Evolutionary conservation across 192 early-diverging fungal species (phyloP).

Genomic region (Martensiomyces pterosporus): DNA sequence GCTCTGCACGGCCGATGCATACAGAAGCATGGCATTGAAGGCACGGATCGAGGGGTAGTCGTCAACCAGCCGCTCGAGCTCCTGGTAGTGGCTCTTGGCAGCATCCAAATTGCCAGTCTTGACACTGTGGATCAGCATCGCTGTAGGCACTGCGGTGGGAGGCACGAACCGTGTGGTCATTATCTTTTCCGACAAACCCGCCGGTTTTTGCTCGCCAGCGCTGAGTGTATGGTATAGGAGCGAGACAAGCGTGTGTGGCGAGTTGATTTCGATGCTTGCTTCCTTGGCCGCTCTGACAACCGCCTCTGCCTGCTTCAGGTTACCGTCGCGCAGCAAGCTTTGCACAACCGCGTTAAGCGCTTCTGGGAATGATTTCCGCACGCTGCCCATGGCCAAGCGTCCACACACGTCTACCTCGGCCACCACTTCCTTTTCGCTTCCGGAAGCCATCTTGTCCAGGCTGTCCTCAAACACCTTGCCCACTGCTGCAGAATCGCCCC

Average conservation of each 20-base stretch:
- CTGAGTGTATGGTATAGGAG: constrained; percentile 11
- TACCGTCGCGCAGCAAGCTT: constrained; percentile 14
- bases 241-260: constrained; percentile 14
- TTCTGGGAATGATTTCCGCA: constrained; percentile 13
- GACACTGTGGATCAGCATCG: constrained; percentile 11
- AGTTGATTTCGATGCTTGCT: constrained; percentile 6
- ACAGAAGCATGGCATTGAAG: constrained; percentile 23
- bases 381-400: constrained; percentile 2
- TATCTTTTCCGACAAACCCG: background rate
- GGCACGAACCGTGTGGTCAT: constrained; percentile 6
- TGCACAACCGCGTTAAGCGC: constrained; percentile 20
- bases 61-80: constrained; percentile 15
- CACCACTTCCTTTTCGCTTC: background rate
- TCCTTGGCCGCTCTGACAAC: constrained; percentile 10
- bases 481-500: background rate
- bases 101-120: constrained; percentile 5
- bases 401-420: too few species aligned
- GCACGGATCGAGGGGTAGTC: constrained; percentile 16
- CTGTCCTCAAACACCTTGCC: background rate
- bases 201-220: background rate
- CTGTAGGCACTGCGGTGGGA: constrained; percentile 6
- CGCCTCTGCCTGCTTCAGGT: constrained; percentile 12
- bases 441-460: too few species aligned
- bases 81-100: constrained; percentile 9
- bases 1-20: constrained; percentile 8